Base-by-base conservation (phyloP, 371 early-diverging fungal species). In the Mortierella sp. region DNA sequence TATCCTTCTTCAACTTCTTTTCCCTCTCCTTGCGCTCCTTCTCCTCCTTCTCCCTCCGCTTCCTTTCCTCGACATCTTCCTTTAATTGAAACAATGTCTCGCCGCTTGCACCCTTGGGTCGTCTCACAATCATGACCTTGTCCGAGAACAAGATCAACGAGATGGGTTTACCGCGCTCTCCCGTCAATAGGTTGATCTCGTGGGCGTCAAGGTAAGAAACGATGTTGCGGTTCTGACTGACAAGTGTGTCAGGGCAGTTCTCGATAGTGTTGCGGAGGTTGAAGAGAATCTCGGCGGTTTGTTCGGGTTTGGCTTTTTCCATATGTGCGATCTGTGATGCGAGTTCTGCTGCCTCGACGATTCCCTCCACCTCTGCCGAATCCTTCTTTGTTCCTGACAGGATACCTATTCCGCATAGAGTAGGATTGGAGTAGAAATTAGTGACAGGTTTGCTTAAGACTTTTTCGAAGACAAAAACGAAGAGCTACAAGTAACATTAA, bases 121-220 rank as follows among this genome's bases (percentile, higher is more conserved):
- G 42, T 47, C 85, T 54, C 54, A 80, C 79, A 13, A 84, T 77
- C 85, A 84, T 84, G 68, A 84, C 70, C 68, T 84, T 84, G 72
- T 84, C 85, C 3, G 85, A 79, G 57, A 84, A 81, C 42, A 84
- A 28, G 31, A 84, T 81, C 58, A 84, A 5, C 1, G 79, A 79
- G 11, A 84, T 79, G 0, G 85, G 72, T 48, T 77, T 77, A 13
- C 85, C 81, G 8, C 72, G 65, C 52, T 84, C 85, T 0, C 85
- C 85, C 34, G 81, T 81, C 74, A 84, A 63, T 28, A 84, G 31
- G 44, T 84, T 84, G 8, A 79, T 79, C 26, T 84, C 85, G 54
- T 71, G 76, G 6, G 81, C 81, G 71, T 84, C 85, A 38, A 84
- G 48, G 26, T 76, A 84, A 6, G 81, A 55, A 11, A 78, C 38